Base-by-base conservation (phyloP, 140 eudicot species). In the Stevia rebaudiana region DNA sequence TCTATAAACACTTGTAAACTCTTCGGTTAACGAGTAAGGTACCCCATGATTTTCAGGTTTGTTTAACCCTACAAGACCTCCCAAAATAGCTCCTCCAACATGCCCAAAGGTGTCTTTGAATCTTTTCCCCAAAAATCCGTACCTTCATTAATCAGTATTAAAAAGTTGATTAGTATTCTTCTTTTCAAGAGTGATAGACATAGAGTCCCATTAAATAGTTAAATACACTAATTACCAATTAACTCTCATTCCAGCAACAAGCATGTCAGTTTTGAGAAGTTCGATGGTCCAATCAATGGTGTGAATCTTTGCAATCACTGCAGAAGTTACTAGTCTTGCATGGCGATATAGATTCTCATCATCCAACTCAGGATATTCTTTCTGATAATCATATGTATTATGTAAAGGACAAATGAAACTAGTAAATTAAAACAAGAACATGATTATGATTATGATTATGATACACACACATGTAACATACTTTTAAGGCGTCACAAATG, bases 21-120 rank as follows among this genome's bases (percentile, higher is more conserved):
- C 91, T 43, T 84, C 91, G 0, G 86, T 84, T 21, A 84, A 72
- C 5, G 91, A 84, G 68, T 81, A 81, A 2, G 91, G 84, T 25
- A 81, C 86, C 5, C 86, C 84, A 33, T 81, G 82, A 78, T 84
- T 78, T 21, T 43, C 62, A 8, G 91, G 84, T 22, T 62, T 75
- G 37, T 69, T 78, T 3, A 70, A 70, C 22, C 86, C 91, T 58
- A 81, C 82, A 5, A 84, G 25, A 17, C 91, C 91, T 53, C 84
- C 65, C 39, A 80, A 24, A 8, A 67, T 37, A 1, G 78, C 18
- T 48, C 79, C 91, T 3, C 67, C 73, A 16, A 65, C 52, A 58
- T 84, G 78, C 24, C 91, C 91, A 28, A 78, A 74, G 56, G 51
- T 30, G 42, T 81, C 77, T 58, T 84, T 84, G 40, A 84, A 39